These are phyloP conservation scores for Bipolaris zeicola DNA, from an alignment of 2,329 filamentous ascomycete genomes.

Conservation along the genomic window DNA sequence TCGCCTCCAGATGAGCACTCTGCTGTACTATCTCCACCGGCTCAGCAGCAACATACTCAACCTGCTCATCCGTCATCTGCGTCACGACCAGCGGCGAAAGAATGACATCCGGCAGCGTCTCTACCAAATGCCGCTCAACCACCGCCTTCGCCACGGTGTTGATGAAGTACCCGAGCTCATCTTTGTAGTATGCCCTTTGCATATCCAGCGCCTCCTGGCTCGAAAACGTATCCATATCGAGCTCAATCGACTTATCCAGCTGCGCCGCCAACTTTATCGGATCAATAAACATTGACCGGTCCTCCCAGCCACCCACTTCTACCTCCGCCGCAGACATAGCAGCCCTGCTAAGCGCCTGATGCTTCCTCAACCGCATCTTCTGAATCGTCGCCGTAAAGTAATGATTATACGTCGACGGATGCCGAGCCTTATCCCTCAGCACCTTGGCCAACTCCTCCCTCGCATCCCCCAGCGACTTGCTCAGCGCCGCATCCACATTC, in stretches of 20 bases:
- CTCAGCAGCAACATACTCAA: constrained; percentile 46
- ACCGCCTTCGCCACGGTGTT: constrained; percentile 44
- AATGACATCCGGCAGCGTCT: constrained; percentile 33
- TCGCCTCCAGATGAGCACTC: constrained; percentile 35
- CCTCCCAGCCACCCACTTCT: no score
- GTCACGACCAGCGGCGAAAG: constrained; percentile 40
- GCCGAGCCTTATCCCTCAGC: constrained; percentile 53
- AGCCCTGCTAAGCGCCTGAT: not conserved
- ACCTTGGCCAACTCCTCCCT: constrained; percentile 54
- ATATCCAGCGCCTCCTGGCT: constrained; percentile 46
- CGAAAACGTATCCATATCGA: constrained; percentile 44
- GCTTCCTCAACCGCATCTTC: constrained; percentile 23
- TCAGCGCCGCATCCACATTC: constrained; percentile 52
- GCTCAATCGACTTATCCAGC: constrained; percentile 16
- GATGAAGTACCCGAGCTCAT: constrained; percentile 47
- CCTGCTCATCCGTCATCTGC: constrained; percentile 41
- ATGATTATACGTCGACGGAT: constrained; percentile 62
- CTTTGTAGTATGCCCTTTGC: constrained; percentile 48
- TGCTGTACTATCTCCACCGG: constrained; percentile 32
- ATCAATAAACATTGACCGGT: not conserved
- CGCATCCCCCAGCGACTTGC: constrained; percentile 39
- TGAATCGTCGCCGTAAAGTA: constrained; percentile 42
- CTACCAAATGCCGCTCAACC: constrained; percentile 48
- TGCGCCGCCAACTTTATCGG: not conserved
- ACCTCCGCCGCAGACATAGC: not conserved